Base-by-base conservation (phyloP, 108 stramenopile genomes). In the Skeletonema tropicum region DNA sequence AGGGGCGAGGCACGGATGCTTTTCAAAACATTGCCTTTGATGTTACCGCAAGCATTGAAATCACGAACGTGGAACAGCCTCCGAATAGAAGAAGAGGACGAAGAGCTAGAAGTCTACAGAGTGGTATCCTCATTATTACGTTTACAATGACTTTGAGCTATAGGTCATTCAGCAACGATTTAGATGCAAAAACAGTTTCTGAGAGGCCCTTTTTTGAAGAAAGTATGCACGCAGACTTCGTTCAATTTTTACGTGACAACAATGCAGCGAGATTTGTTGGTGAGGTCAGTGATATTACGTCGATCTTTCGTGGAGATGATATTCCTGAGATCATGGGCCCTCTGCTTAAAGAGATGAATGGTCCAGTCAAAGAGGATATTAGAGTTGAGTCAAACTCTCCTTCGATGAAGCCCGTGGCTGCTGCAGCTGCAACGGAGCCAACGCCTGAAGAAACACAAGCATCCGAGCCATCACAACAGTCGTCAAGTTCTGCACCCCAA, bases 11-110 rank as follows among this genome's bases (percentile, higher is more conserved):
- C 15, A 61, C 46, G 3, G 75, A 76, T 69, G 75, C 68, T 23
- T 60, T 76, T 55, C 75, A 76, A 66, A 76, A 76, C 46, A 69
- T 76, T 41, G 68, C 69, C 2, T 76, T 69, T 62, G 75, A 76
- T 30, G 75, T 76, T n/a, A 62, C 63, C 49, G 42, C 66, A 14
- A 76, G 23, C 36, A 49, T 76, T 69, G 75, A 62, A 23, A 69
- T 76, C n/a, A 61, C 68, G 13, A 31, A 46, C 14, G 55, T 32
- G 36, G 75, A 69, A 13, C 45, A 17, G n/a, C 17, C 38, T 19
- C 15, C 66, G 5, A 10, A 13, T 38, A 49, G 35, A 63, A 60
- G 52, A 48, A 26, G 31, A 41, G 19, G 49, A 21, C 26, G 46
- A 8, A 36, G 63, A 23, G n/a, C 19, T 29, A 73, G 73, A 36